phyloP scores from a whole-genome alignment of 805 yeast genomes.

The Zygoascus ofunaensis region DNA sequence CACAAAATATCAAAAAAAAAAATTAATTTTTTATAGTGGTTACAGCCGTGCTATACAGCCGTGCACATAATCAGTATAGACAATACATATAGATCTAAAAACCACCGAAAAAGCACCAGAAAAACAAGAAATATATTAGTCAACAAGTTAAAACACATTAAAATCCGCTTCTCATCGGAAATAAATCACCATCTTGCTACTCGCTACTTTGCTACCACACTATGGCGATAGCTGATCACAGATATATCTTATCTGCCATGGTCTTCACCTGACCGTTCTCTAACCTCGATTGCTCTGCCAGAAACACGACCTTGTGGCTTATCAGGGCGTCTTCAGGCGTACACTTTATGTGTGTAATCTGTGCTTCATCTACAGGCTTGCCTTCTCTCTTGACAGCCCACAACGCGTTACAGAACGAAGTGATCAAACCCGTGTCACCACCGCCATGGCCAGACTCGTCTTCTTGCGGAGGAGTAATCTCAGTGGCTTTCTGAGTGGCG shows the following conservation, averaged over 20 bases:
- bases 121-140: no score
- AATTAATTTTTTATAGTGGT: constrained; percentile 2
- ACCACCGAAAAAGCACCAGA: background rate
- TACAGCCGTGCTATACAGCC: constrained; percentile 5
- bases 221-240: no score
- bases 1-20: background rate
- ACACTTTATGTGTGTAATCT: constrained; percentile 14
- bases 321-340: constrained; percentile 20
- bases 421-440: constrained; percentile 22
- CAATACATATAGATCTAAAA: background rate
- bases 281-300: constrained; percentile 20
- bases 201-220: no score
- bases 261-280: constrained; percentile 6
- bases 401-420: constrained; percentile 19
- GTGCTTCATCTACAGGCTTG: constrained; percentile 15
- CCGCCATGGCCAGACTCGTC: constrained; percentile 23
- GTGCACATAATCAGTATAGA: background rate
- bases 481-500: constrained; percentile 10
- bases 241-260: constrained; percentile 2
- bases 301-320: constrained; percentile 20
- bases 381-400: constrained; percentile 12
- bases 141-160: no score
- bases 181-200: no score
- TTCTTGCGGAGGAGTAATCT: constrained; percentile 13
- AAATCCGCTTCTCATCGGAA: no score